These are phyloP conservation scores for Durotheca rogersii DNA, from an alignment of 495 filamentous ascomycete species.

Conservation along the genomic window DNA sequence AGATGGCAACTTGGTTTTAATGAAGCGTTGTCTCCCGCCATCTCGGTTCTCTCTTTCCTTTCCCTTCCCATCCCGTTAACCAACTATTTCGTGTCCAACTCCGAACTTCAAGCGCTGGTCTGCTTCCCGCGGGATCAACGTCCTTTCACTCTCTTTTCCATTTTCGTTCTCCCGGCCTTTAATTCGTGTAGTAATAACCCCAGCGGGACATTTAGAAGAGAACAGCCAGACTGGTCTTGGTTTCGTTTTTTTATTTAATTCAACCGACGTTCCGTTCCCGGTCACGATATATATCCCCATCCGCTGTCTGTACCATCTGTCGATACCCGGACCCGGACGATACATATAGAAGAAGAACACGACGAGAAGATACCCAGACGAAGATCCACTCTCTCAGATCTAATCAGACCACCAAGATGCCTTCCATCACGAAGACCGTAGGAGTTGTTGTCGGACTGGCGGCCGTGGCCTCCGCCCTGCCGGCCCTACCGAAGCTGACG, in stretches of 20 bases:
- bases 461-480: constrained; percentile 46
- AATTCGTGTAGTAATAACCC: constrained; percentile 49
- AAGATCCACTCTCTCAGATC: too few relatives aligned
- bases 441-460: constrained; percentile 48
- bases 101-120: constrained; percentile 55
- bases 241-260: constrained; percentile 25
- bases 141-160: too few relatives aligned
- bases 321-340: constrained; percentile 9
- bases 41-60: constrained; percentile 29
- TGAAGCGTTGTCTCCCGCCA: constrained; percentile 41
- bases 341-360: constrained; percentile 34
- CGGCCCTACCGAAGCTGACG: constrained; percentile 47
- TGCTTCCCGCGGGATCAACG: constrained; percentile 50
- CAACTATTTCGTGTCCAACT: constrained; percentile 43
- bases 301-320: too few relatives aligned
- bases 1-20: constrained; percentile 27
- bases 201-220: constrained; percentile 43
- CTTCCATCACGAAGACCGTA: constrained; percentile 46
- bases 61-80: constrained; percentile 36
- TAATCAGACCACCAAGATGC: constrained; percentile 45
- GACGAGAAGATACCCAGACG: constrained; percentile 22
- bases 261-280: constrained; percentile 14
- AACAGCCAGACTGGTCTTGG: constrained; percentile 51
- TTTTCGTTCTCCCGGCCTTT: constrained; percentile 44
- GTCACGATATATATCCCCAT: too few relatives aligned